Base-by-base conservation (phyloP, 2,329 filamentous ascomycete genomes). In the Penicillium sp. region DNA sequence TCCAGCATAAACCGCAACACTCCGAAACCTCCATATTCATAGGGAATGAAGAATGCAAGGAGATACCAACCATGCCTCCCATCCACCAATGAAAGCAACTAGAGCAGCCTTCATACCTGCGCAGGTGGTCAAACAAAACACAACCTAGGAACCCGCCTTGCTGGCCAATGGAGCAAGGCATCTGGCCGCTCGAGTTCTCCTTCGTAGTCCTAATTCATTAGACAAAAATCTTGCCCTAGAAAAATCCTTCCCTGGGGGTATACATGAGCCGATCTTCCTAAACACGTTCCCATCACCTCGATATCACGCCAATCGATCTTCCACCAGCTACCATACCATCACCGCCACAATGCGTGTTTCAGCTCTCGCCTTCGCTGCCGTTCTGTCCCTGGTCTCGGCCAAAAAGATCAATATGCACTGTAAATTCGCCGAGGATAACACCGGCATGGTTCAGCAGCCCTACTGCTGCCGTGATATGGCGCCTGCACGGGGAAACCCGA, bases 381-480 rank as follows among this genome's bases (percentile, higher is more conserved):
- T 53, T 13, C 29, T 61, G n/a, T 55, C 54, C 31, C 26, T 61
- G 39, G 56, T 50, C 33, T 57, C 54, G 15, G 52, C 57, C 33
- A 51, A 49, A 9, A 53, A 57, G 40, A 60, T 61, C 42, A 61
- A 61, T 40, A 61, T 61, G 58, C 47, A 52, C 54, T 67, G 64
- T 48, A 48, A 49, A 19, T 58, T 65, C 45, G 60, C 62, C 2
- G 43, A 46, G 13, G 64, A 65, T 44, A 37, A 61, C 22, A 55
- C 59, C 0, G 56, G 55, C 37, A 58, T 64, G 53, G 28, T 65
- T 26, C 64, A 67, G 50, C 35, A 51, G 17, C 57, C 64, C 13
- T 67, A 54, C 53, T 67, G 64, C 56, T 67, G 64, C 34, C 59
- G 61, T 21, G 56, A 56, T 17, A 35, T 64, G 44, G 28, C 37